These are phyloP conservation scores for Curvularia lunata DNA, from an alignment of 2,329 filamentous ascomycete species.

Conservation along the genomic window DNA sequence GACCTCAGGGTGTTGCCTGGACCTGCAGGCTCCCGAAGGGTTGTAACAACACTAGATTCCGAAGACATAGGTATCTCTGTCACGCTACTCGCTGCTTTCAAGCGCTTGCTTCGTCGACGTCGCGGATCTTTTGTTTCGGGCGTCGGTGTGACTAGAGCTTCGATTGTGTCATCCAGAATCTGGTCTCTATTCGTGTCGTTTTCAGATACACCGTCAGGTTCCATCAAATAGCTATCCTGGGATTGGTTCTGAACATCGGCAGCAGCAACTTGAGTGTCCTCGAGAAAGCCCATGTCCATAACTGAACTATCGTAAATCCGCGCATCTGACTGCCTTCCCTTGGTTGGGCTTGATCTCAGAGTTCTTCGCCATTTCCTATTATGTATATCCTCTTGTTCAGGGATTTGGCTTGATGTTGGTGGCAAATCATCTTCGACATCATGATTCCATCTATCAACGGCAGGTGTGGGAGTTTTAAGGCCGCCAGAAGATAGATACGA, in stretches of 20 bases:
- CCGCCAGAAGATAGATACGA: constrained; percentile 27
- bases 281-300: constrained; percentile 41
- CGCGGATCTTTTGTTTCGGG: not conserved
- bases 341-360: constrained; percentile 14
- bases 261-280: constrained; percentile 54
- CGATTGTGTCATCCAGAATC: not conserved
- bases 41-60: not conserved
- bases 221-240: constrained; percentile 30
- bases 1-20: not conserved
- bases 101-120: constrained; percentile 3
- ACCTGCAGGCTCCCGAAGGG: not conserved
- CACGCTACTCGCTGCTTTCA: not conserved
- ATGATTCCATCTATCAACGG: not conserved
- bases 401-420: constrained; percentile 31
- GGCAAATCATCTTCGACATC: constrained; percentile 12
- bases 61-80: not conserved
- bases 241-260: constrained; percentile 53
- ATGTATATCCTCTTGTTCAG: constrained; percentile 36
- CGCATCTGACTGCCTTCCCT: not conserved
- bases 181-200: not conserved
- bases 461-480: not conserved
- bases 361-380: constrained; percentile 29
- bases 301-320: not conserved
- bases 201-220: constrained; percentile 25
- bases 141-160: not conserved